These are phyloP conservation scores for Globisporangium splendens DNA, from an alignment of 352 stramenopile genomes.

Conservation along the genomic window DNA sequence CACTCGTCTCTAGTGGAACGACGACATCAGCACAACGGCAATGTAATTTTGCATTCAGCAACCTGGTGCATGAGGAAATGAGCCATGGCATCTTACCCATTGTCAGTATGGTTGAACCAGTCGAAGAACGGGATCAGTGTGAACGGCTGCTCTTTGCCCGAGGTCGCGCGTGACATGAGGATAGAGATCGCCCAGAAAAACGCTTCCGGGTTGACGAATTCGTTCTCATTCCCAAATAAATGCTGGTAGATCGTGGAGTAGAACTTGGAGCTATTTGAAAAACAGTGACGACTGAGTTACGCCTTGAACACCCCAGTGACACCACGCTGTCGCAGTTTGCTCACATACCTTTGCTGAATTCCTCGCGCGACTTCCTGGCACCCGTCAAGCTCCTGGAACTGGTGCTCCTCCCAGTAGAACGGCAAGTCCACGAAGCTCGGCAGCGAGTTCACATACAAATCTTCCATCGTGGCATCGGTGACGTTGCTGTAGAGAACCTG, in stretches of 20 bases:
- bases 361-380: conserved; percentile 54
- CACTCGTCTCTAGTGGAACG: conserved; percentile 48
- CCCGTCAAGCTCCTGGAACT: conserved; percentile 58
- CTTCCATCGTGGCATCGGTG: conserved; percentile 23
- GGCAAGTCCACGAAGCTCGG: conserved; percentile 58
- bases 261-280: conserved; percentile 39
- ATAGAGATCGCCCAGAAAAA: conserved; percentile 84
- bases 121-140: conserved; percentile 84
- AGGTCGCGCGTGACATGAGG: conserved; percentile 79
- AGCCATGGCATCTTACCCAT: conserved; percentile 26
- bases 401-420: conserved; percentile 60
- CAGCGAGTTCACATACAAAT: conserved; percentile 60
- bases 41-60: not conserved
- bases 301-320: no score
- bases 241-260: conserved; percentile 71
- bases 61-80: not conserved
- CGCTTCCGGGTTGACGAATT: conserved; percentile 47
- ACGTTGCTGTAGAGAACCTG: conserved; percentile 16
- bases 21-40: not conserved
- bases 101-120: conserved; percentile 79
- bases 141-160: conserved; percentile 69
- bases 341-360: conserved; percentile 60
- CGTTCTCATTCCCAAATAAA: conserved; percentile 54
- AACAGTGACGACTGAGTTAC: no score
- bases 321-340: not conserved